Evolutionary conservation across 371 early-diverging fungal genomes (phyloP).

Genomic region (Mortierella sp.): DNA sequence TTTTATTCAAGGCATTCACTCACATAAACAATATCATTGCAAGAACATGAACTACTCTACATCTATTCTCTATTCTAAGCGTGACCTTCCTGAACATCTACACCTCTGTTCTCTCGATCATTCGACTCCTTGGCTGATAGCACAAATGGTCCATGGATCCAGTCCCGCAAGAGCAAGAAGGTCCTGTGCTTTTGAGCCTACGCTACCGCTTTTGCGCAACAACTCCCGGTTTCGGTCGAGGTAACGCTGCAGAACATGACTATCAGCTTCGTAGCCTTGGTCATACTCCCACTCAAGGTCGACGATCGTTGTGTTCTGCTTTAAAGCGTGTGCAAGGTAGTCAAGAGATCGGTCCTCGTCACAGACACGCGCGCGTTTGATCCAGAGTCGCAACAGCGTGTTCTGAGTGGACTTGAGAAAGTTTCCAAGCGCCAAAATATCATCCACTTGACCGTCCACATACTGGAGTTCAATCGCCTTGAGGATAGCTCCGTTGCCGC

Average conservation of each 20-base stretch:
- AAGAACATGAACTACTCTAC: neutral
- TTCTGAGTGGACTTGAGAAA: constrained; percentile 24
- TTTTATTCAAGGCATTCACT: constrained; percentile 8
- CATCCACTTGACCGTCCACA: constrained; percentile 27
- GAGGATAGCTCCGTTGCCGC: constrained; percentile 9
- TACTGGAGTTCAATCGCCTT: constrained; percentile 31
- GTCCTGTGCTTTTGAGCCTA: constrained; percentile 12
- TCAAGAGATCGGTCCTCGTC: constrained; percentile 24
- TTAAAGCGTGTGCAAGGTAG: constrained; percentile 26
- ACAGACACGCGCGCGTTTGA: constrained; percentile 36
- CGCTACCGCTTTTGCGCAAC: constrained; percentile 34
- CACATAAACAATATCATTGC: neutral
- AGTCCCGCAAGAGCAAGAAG: constrained; percentile 25
- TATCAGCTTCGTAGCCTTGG: constrained; percentile 21
- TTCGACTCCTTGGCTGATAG: constrained; percentile 23
- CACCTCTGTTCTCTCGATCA: neutral
- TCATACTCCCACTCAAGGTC: constrained; percentile 46
- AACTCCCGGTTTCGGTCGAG: constrained; percentile 32
- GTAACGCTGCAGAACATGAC: constrained; percentile 24
- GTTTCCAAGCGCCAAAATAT: constrained; percentile 28
- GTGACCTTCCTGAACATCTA: neutral
- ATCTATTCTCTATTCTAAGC: constrained; percentile 3
- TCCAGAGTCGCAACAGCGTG: constrained; percentile 27
- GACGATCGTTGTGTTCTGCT: constrained; percentile 36
- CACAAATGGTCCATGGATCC: constrained; percentile 26